These are phyloP conservation scores for Pseudoperonospora humuli DNA, from an alignment of 352 stramenopile species.

Conservation along the genomic window DNA sequence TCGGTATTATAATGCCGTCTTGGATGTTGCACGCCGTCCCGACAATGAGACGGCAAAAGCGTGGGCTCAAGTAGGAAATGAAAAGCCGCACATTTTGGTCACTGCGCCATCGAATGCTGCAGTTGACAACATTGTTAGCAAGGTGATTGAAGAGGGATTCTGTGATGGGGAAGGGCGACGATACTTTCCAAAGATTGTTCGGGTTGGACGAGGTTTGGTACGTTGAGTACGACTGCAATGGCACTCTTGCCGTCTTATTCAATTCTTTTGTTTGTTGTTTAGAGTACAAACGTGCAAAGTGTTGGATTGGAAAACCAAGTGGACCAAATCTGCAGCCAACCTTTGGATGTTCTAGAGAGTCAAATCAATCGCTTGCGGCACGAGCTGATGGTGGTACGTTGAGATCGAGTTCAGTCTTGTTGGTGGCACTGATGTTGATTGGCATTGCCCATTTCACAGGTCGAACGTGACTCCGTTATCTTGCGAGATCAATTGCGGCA, in stretches of 20 bases:
- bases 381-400: slow-evolving; percentile 45
- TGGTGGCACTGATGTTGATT: not conserved
- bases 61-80: slow-evolving; percentile 76
- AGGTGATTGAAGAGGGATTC: slow-evolving; percentile 94
- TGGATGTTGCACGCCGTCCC: slow-evolving; percentile 70
- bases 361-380: slow-evolving; percentile 43
- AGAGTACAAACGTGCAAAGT: slow-evolving; percentile 73
- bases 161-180: slow-evolving; percentile 88
- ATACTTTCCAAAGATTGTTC: slow-evolving; percentile 94
- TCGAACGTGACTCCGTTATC: slow-evolving; percentile 62
- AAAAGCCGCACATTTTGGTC: slow-evolving; percentile 91
- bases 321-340: slow-evolving; percentile 71
- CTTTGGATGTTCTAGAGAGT: slow-evolving; percentile 60
- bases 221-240: slow-evolving; percentile 7
- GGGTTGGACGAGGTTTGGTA: slow-evolving; percentile 83
- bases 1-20: slow-evolving; percentile 85
- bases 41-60: slow-evolving; percentile 77
- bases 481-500: slow-evolving; percentile 60
- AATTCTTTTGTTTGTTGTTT: not conserved
- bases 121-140: slow-evolving; percentile 95
- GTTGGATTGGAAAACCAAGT: slow-evolving; percentile 82
- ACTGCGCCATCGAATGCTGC: slow-evolving; percentile 92
- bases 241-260: slow-evolving; percentile 1
- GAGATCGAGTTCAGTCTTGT: not conserved
- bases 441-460: slow-evolving; percentile 22